Conservation (phyloP, 2,329 filamentous ascomycete genomes). For the Acrocalymma vagum region DNA sequence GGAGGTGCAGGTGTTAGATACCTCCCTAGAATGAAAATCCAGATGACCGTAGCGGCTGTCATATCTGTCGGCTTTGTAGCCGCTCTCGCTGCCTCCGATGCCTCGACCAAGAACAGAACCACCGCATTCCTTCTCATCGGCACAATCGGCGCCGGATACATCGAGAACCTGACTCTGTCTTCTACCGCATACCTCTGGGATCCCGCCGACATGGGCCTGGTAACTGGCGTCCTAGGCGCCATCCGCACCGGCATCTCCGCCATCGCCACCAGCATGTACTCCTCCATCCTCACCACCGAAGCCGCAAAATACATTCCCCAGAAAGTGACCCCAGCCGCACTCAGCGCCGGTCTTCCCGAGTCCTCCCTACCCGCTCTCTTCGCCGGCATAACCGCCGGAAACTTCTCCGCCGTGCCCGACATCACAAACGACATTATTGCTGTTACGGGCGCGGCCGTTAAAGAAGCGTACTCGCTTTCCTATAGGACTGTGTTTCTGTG, state of each 20-base stretch:
- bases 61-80: slow-evolving; percentile 35
- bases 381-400: slow-evolving; percentile 27
- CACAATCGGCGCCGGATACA: slow-evolving; percentile 35
- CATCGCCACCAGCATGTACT: slow-evolving; percentile 39
- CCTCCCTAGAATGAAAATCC: slow-evolving; percentile 39
- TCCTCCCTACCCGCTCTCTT: slow-evolving; percentile 30
- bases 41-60: slow-evolving; percentile 37
- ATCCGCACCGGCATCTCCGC: slow-evolving; percentile 37
- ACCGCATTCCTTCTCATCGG: slow-evolving; percentile 33
- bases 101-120: slow-evolving; percentile 24
- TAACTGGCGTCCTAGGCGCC: slow-evolving; percentile 38
- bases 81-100: slow-evolving; percentile 28
- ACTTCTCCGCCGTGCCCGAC: slow-evolving; percentile 34
- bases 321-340: slow-evolving; percentile 34
- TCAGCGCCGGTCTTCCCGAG: slow-evolving; percentile 31
- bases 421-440: slow-evolving; percentile 34
- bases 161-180: slow-evolving; percentile 40
- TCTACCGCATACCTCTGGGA: slow-evolving; percentile 40
- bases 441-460: slow-evolving; percentile 44
- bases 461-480: slow-evolving; percentile 53
- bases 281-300: slow-evolving; percentile 38
- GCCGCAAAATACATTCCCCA: slow-evolving; percentile 32
- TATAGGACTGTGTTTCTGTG: slow-evolving; percentile 57
- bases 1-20: slow-evolving; percentile 39
- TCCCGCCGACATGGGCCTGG: slow-evolving; percentile 41